Conservation (phyloP, 768 basidiomycete genomes). For the Auricularia heimuer region DNA sequence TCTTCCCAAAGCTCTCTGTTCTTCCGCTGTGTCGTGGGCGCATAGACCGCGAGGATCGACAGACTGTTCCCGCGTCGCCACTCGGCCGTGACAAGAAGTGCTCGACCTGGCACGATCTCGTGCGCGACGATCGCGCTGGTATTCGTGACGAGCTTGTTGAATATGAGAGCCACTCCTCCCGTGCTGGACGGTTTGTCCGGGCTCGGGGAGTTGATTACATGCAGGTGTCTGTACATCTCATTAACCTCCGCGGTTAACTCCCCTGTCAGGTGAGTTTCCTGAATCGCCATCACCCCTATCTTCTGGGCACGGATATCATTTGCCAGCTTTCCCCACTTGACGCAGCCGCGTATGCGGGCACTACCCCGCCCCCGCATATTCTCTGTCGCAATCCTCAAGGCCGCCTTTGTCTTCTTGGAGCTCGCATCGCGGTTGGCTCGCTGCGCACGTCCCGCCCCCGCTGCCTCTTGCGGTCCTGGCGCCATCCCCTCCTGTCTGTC, state of each 20-base stretch:
- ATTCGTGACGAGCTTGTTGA: not conserved
- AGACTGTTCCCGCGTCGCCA: not conserved
- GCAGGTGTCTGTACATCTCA: not conserved
- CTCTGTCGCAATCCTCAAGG: not conserved
- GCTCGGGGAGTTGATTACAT: not conserved
- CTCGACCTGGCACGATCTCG: not conserved
- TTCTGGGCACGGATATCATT: not conserved
- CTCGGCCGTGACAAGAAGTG: not conserved
- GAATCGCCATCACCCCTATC: not conserved
- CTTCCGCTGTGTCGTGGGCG: not conserved
- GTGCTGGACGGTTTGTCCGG: not conserved
- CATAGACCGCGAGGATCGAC: not conserved
- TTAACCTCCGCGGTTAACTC: too few species aligned
- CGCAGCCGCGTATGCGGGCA: not conserved
- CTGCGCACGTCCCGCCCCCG: too few species aligned
- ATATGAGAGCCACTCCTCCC: not conserved
- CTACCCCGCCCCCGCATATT: not conserved
- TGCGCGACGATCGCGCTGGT: not conserved
- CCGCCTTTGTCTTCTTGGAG: not conserved
- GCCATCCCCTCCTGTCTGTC: too few species aligned
- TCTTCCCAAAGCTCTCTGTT: not conserved
- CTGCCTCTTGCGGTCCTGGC: too few species aligned
- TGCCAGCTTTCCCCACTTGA: not conserved
- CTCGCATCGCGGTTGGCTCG: too few species aligned
- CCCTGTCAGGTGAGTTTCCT: too few species aligned